Evolutionary conservation across 2,329 filamentous ascomycete species (phyloP), one percentile per base, ranked within the genome.

Genomic region (Eurotiales sp.): DNA sequence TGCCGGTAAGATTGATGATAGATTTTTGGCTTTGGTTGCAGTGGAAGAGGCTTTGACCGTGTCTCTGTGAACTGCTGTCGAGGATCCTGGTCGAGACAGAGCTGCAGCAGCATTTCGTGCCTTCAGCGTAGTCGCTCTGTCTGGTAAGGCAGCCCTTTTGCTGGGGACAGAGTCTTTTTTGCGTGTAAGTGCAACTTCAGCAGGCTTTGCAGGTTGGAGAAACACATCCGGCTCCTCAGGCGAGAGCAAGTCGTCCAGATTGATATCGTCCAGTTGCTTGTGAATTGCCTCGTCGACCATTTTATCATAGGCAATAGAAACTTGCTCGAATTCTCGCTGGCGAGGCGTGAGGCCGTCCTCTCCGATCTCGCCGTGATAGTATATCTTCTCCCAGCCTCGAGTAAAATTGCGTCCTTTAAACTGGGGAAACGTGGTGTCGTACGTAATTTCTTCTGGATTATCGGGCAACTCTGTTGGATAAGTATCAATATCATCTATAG

Each of bases 301-400:
- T 52, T 84, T 74, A 58, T 86, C 77, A 54, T 79, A 81, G 41
- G 88, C 84, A 15, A 77, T 73, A 3, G 77, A 76, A 11, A 84
- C 80, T 55, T 85, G 75, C 22, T 87, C 86, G 55, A 87, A 79
- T 48, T 86, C 83, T 83, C 87, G 54, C 85, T 76, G n/a, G 75
- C 80, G 64, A 81, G 81, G 68, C 76, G 84, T 71, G 77, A 88
- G 51, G 75, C 86, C 64, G 77, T 84, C 71, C n/a, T 62, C 61
- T 17, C 73, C 73, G 19, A 72, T 62, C 36, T 76, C 72, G 43
- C 78, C 74, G 40, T 67, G 61, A 42, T 69, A 69, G 59, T 79
- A 81, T 10, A 76, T 70, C 29, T 72, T 70, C 55, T 71, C 77
- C 58, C 77, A 73, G 3, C 79, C 80, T 40, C 75, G 69, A 4